Conservation (phyloP, 257 asterid species). For the Solanum peruvianum region DNA sequence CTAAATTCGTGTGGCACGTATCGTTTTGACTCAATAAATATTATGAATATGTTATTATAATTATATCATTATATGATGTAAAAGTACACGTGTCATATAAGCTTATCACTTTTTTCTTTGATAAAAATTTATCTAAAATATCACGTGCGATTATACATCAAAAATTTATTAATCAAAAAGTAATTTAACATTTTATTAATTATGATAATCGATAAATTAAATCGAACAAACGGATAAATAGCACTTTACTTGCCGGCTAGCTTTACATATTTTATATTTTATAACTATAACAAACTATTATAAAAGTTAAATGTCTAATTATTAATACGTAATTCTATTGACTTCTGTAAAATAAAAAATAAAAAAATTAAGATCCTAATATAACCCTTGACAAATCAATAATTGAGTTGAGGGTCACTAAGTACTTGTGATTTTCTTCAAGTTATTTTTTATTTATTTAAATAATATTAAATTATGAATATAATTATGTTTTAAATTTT, state of each 20-base stretch:
- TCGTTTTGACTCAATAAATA: neutral
- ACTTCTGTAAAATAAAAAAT: neutral
- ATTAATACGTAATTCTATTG: neutral
- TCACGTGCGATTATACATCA: neutral
- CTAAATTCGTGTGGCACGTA: neutral
- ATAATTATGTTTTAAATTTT: neutral
- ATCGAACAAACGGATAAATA: neutral
- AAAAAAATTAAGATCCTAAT: neutral
- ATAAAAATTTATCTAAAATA: neutral
- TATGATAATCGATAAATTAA: neutral
- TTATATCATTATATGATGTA: accelerated
- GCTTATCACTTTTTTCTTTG: neutral
- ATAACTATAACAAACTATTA: neutral
- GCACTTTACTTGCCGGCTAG: neutral
- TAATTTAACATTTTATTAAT: neutral
- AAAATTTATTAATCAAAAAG: neutral
- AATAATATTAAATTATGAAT: neutral
- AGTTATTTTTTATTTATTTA: neutral
- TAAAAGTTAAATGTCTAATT: neutral
- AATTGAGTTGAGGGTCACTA: neutral
- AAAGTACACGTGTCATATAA: neutral
- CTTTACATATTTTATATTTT: neutral
- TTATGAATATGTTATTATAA: neutral
- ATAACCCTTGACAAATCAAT: neutral
- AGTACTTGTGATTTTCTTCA: neutral